Evolutionary conservation across 306 rosid genomes (phyloP), one percentile per base, ranked within the genome.

Genomic region (Prunus fruticosa): DNA sequence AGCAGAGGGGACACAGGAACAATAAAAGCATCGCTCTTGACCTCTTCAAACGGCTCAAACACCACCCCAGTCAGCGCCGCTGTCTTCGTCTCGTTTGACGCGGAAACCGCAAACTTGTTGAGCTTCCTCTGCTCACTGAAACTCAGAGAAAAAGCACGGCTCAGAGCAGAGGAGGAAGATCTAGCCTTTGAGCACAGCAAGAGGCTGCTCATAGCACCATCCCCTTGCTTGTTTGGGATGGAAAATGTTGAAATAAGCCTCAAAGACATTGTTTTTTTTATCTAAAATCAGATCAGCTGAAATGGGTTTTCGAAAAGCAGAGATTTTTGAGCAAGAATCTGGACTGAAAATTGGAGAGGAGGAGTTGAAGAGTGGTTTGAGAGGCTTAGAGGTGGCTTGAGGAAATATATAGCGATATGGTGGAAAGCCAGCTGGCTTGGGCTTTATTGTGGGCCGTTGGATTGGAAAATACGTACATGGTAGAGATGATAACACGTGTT

Each of bases 1-100:
- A 72, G 52, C 6, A 85, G 95, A 5, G 93, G 96, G 50, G 79
- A 81, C 16, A 53, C 74, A 5, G 98, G 97, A 11, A 90, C 84
- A 23, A 87, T 90, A 82, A 85, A 83, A 10, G 87, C 86, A 71
- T 90, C 96, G 68, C 83, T 90, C 83, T 92, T 88, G 60, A 89
- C 90, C 81, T 90, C 97, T 54, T 89, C 97, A 51, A 92, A 90
- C 1, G 98, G 98, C 71, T 86, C 89, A 49, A 94, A 94, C 34
- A 94, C 38, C 11, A 94, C 97, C 2, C 97, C 96, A 0, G 93
- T 84, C 19, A 91, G 52, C 30, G 81, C 77, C 4, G 34, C 27
- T 2, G 53, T 3, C 8, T 69, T 20, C 1, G 74, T 18, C 15
- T 73, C 70, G 0, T 53, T 74, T 18, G 86, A 58, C 0, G 87